Percentiles rank a stretch among this genome's conserved stretches.
Evolutionary conservation across 768 basidiomycete genomes (phyloP).

Genomic region (Lactarius pseudohatsudake): DNA sequence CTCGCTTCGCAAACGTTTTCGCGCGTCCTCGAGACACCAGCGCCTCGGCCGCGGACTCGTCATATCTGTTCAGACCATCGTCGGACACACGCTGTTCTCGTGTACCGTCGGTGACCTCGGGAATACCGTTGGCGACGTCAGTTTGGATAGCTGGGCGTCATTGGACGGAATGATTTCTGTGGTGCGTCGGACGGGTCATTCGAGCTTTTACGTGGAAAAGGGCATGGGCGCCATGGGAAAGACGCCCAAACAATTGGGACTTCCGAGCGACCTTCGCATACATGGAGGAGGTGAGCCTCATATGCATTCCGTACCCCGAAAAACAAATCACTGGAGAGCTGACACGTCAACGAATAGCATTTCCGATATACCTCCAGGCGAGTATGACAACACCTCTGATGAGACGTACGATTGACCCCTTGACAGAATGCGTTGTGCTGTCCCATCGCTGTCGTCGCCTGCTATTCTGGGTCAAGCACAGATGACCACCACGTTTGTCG

Average conservation of each 20-base stretch:
- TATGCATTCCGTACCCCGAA: neutral
- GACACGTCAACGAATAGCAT: slow-evolving; percentile 48
- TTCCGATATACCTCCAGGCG: slow-evolving; percentile 85
- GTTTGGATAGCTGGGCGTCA: slow-evolving; percentile 76
- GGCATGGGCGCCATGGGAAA: slow-evolving; percentile 84
- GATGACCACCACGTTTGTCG: slow-evolving; percentile 74
- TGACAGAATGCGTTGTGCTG: slow-evolving; percentile 76
- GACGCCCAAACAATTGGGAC: slow-evolving; percentile 68
- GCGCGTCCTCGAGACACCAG: slow-evolving; percentile 63
- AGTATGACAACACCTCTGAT: slow-evolving; percentile 17
- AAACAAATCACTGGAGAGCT: neutral
- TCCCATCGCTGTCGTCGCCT: slow-evolving; percentile 75
- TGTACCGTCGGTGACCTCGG: slow-evolving; percentile 85
- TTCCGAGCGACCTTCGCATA: slow-evolving; percentile 61
- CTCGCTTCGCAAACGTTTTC: slow-evolving; percentile 81
- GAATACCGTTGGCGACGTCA: slow-evolving; percentile 66
- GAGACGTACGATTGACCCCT: slow-evolving; percentile 8
- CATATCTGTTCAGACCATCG: slow-evolving; percentile 75
- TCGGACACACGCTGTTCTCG: slow-evolving; percentile 75
- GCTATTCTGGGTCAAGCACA: slow-evolving; percentile 77
- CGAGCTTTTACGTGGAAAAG: slow-evolving; percentile 84
- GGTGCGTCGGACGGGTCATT: slow-evolving; percentile 78
- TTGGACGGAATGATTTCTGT: slow-evolving; percentile 79
- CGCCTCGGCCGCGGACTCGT: slow-evolving; percentile 76
- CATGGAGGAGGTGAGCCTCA: slow-evolving; percentile 71